A percentile compares a stretch with the other conserved stretches of the same genome.
phyloP scores from a whole-genome alignment of 306 rosid species.

The Cucurbita argyrosperma region DNA sequence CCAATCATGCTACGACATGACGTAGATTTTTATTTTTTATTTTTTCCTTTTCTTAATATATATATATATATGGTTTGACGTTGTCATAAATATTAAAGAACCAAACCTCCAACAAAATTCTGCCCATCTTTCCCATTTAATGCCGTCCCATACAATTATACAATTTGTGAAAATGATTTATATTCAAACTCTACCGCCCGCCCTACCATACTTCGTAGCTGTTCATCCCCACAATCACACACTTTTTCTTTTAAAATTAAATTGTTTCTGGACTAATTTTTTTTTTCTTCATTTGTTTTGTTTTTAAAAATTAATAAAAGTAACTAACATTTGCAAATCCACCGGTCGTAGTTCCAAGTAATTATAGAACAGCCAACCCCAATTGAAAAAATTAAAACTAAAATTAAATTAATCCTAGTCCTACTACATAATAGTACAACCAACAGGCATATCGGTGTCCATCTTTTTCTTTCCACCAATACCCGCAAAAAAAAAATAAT shows the following conservation, averaged over 20 bases:
- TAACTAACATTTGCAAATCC: neutral
- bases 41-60: neutral
- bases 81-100: neutral
- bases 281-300: too few species aligned
- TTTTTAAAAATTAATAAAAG: too few species aligned
- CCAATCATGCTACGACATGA: neutral
- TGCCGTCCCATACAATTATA: neutral
- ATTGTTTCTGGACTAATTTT: too few species aligned
- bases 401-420: neutral
- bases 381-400: neutral
- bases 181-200: neutral
- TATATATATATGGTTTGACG: neutral
- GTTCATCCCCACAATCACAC: neutral
- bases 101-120: neutral
- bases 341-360: neutral
- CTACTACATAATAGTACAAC: neutral
- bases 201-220: neutral
- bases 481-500: neutral
- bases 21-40: neutral
- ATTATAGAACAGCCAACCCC: neutral
- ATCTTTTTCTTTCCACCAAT: neutral
- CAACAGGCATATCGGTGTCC: neutral
- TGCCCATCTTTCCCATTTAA: neutral
- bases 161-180: neutral
- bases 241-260: neutral